Percentiles rank a stretch among this genome's conserved stretches.
Conservation (phyloP, 208 protist species). For the Trypanosoma congolense region DNA sequence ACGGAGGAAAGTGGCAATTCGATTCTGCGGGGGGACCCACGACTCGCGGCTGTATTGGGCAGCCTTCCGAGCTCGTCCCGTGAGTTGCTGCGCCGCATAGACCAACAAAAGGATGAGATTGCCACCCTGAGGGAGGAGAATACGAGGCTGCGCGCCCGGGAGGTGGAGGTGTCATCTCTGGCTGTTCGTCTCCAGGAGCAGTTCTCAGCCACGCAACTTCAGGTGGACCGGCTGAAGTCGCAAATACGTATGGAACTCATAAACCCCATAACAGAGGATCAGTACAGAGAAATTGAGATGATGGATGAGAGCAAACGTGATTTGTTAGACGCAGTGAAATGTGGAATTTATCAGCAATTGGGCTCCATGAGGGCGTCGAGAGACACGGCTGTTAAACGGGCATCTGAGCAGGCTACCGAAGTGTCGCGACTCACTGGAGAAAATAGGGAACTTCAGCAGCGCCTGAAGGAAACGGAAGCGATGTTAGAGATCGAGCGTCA, state of each 20-base stretch:
- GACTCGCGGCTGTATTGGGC: slow-evolving; percentile 28
- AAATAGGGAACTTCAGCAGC: slow-evolving; percentile 47
- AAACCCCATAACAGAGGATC: slow-evolving; percentile 67
- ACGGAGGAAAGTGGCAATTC: slow-evolving; percentile 16
- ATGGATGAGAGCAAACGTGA: slow-evolving; percentile 66
- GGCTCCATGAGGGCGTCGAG: slow-evolving; percentile 47
- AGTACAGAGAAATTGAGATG: slow-evolving; percentile 66
- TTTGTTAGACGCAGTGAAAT: slow-evolving; percentile 75
- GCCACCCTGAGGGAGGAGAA: slow-evolving; percentile 66
- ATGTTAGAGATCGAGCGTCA: slow-evolving; percentile 33
- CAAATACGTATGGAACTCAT: slow-evolving; percentile 64
- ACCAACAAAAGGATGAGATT: slow-evolving; percentile 67
- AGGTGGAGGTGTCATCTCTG: slow-evolving; percentile 76
- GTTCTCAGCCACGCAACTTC: slow-evolving; percentile 73
- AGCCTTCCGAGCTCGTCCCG: slow-evolving; percentile 58
- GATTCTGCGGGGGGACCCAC: slow-evolving; percentile 5
- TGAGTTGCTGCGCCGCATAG: slow-evolving; percentile 60
- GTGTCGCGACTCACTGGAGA: slow-evolving; percentile 41
- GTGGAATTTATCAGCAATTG: slow-evolving; percentile 77
- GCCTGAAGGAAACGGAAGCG: slow-evolving; percentile 44
- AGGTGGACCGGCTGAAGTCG: slow-evolving; percentile 76
- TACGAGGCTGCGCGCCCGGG: slow-evolving; percentile 49
- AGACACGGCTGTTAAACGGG: slow-evolving; percentile 46
- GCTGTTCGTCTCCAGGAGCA: slow-evolving; percentile 72
- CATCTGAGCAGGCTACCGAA: slow-evolving; percentile 50